Evolutionary conservation across 495 filamentous ascomycete genomes (phyloP).

Genomic region (Aspergillus panamensis): DNA sequence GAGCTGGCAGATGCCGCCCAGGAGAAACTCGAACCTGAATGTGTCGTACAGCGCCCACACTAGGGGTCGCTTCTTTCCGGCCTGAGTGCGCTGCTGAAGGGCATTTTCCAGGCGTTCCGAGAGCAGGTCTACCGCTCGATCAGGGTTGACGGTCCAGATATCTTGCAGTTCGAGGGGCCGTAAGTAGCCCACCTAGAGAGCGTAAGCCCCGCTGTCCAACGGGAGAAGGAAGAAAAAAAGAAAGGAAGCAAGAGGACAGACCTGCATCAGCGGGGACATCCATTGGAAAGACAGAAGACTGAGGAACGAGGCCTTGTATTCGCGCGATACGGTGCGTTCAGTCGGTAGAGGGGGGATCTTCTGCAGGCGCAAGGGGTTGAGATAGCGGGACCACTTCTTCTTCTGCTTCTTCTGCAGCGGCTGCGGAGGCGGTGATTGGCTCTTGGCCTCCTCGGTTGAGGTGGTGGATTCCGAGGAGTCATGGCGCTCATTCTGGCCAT

Average conservation of each 20-base stretch:
- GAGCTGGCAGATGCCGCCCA: slow-evolving; percentile 77
- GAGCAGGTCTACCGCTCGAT: slow-evolving; percentile 65
- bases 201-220: not conserved
- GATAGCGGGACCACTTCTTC: slow-evolving; percentile 47
- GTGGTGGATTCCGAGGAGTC: not conserved
- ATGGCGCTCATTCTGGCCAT: no score
- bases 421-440: no score
- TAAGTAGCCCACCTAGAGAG: slow-evolving; percentile 59
- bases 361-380: slow-evolving; percentile 55
- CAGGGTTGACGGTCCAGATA: slow-evolving; percentile 82
- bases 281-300: slow-evolving; percentile 59
- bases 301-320: slow-evolving; percentile 52
- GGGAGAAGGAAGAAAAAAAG: not conserved
- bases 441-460: slow-evolving; percentile 23
- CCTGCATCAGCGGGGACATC: slow-evolving; percentile 57
- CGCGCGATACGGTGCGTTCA: slow-evolving; percentile 46
- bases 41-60: slow-evolving; percentile 82
- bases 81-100: slow-evolving; percentile 61
- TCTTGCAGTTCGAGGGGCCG: slow-evolving; percentile 79
- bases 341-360: slow-evolving; percentile 51
- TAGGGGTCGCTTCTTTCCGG: slow-evolving; percentile 71
- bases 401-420: no score
- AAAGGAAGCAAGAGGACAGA: slow-evolving; percentile 10
- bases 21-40: slow-evolving; percentile 78
- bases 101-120: slow-evolving; percentile 59